Evolutionary conservation across 116 monocot species (phyloP).

Genomic region (Phalaenopsis hybrid): DNA sequence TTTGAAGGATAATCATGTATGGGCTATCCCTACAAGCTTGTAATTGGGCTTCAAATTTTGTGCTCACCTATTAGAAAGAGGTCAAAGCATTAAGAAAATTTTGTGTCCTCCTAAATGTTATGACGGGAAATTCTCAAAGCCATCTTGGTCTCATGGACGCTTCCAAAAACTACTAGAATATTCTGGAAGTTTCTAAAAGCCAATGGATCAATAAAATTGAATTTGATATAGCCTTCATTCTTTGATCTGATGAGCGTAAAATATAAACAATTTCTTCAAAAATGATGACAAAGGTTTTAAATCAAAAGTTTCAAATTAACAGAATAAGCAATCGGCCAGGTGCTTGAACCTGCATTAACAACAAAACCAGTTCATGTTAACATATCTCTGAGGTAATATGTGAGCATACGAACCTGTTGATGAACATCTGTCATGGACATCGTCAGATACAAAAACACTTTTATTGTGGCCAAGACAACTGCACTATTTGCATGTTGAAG

Average conservation of each 20-base stretch:
- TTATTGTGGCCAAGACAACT: conserved; percentile 94
- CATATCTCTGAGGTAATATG: not conserved
- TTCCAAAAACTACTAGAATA: not conserved
- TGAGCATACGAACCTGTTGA: conserved; percentile 62
- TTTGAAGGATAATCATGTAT: not conserved
- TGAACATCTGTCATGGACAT: conserved; percentile 99
- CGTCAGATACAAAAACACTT: conserved; percentile 89
- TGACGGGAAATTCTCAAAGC: not conserved
- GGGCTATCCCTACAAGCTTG: not conserved
- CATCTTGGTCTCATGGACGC: not conserved
- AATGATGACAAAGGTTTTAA: not conserved
- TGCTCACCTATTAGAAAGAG: not conserved
- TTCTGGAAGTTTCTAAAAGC: not conserved
- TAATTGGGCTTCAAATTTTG: not conserved
- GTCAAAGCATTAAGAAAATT: too few species aligned
- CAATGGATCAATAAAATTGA: not conserved
- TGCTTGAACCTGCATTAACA: not conserved
- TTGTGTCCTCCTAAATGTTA: too few species aligned
- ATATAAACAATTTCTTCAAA: not conserved
- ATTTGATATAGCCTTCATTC: not conserved
- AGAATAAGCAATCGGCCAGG: not conserved
- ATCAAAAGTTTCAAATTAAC: conserved; percentile 1
- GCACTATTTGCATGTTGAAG: conserved; percentile 98
- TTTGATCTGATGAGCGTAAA: too few species aligned
- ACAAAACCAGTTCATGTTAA: not conserved